Percentiles rank a stretch among this genome's conserved stretches.
Conservation (phyloP, 805 yeast species). For the Teunomyces aglyptinius region DNA sequence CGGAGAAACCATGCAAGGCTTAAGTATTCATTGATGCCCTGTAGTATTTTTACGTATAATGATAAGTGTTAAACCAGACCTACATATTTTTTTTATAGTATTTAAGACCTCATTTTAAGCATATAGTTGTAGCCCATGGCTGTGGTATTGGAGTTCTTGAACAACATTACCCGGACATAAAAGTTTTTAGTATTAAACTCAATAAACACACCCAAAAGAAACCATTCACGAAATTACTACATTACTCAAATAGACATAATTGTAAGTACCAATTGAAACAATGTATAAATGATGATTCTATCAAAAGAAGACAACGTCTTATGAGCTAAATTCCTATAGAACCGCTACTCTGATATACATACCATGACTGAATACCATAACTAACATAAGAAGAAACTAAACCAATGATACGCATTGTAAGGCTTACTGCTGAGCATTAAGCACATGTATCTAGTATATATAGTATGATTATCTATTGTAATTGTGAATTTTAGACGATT, state of each 20-base stretch:
- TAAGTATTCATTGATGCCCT: slow-evolving; percentile 1
- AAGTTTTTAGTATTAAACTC: not conserved
- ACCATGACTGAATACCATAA: not conserved
- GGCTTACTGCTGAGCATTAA: no score
- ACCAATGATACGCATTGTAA: no score
- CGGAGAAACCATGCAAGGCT: slow-evolving; percentile 3
- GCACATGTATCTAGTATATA: no score
- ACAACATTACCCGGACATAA: slow-evolving; percentile 8
- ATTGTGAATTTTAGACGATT: no score
- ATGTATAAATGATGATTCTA: slow-evolving; percentile 16
- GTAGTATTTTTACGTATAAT: not conserved
- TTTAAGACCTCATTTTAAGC: not conserved
- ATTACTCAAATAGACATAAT: not conserved
- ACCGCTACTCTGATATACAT: slow-evolving; percentile 18
- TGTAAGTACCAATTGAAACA: not conserved
- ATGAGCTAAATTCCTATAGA: slow-evolving; percentile 16
- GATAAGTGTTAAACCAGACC: not conserved
- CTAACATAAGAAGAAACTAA: not conserved
- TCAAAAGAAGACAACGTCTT: slow-evolving; percentile 6
- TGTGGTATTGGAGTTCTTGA: no score
- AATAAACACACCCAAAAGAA: not conserved
- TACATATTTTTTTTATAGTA: slow-evolving; percentile 3
- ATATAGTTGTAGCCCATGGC: no score
- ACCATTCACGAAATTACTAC: not conserved
- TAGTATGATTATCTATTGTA: no score